Conservation (phyloP, 768 basidiomycete species). For the Lepiota venenata region DNA sequence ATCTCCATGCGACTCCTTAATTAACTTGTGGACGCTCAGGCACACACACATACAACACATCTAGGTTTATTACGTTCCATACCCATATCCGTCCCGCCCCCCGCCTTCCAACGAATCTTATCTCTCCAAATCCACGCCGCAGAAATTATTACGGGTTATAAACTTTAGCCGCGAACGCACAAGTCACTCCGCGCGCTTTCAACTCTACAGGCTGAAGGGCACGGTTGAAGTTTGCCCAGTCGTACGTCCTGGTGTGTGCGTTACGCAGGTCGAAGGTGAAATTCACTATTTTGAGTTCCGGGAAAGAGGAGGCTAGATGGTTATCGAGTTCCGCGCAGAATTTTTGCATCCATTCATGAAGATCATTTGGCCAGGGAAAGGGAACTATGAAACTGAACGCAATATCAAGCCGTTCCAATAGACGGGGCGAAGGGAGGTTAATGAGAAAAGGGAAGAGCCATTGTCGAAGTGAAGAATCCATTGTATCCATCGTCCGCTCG, state of each 20-base stretch:
- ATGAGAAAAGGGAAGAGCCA: conserved; percentile 8
- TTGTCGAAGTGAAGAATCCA: conserved; percentile 5
- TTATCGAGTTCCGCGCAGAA: conserved; percentile 1
- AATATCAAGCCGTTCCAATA: conserved; percentile 1
- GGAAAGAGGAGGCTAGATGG: neutral
- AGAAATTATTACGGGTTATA: no score
- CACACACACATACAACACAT: no score
- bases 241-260: conserved; percentile 4
- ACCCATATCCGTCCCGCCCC: no score
- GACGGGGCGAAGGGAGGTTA: neutral
- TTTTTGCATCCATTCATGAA: conserved; percentile 5
- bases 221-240: conserved; percentile 5
- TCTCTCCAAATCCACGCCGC: no score
- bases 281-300: neutral
- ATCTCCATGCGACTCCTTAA: no score
- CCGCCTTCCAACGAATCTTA: no score
- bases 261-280: conserved; percentile 4
- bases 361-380: conserved; percentile 8
- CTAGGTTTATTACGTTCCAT: no score
- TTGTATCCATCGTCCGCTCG: conserved; percentile 1
- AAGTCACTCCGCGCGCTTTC: neutral
- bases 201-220: neutral
- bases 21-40: no score
- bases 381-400: conserved; percentile 9
- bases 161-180: no score